Base-by-base conservation (phyloP, 2,329 filamentous ascomycete genomes). In the Thelonectria rubi region DNA sequence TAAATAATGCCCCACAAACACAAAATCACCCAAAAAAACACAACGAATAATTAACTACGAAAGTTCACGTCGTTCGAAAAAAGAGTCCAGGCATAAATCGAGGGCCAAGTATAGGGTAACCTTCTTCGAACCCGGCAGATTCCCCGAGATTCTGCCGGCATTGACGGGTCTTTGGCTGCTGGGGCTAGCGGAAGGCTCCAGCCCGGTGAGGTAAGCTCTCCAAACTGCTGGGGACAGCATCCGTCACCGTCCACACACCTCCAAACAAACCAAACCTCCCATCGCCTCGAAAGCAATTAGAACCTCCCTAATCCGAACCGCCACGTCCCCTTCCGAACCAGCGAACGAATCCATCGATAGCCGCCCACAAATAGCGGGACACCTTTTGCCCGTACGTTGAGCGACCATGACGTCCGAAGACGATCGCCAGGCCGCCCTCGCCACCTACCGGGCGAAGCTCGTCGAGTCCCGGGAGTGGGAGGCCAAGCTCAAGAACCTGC, bases 381-480 rank as follows among this genome's bases (percentile, higher is more conserved):
- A 32, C 26, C n/a, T n/a, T 21, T 6, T 18, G 47, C 37, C 59
- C 49, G 10, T 15, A 62, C 50, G 12, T 18, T 54, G 10, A 47
- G 66, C 67, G 65, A 74, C 65, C 71, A 86, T 84, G 83, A 77
- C 81, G 67, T 79, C 83, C 68, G 85, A 88, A 67, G 80, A 82
- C 72, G 85, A 87, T 79, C 84, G 86, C 77, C 80, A 89, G 71
- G 85, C 89, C 76, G 91, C 91, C 75, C 88, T 94, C 73, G 84
- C 89, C 74, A 87, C 89, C 62, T 94, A 93, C 83, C 92, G 92
- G 77, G 81, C 84, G 64, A 93, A 92, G 82, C 86, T 94, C 72
- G 86, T 97, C 74, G 94, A 99, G 80, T 97, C 96, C 72, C 88
- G 96, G 80, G 95, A 99, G 85, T 98, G 93, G 93, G 96, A 99